A percentile compares a stretch with the other conserved stretches of the same genome.
Evolutionary conservation across 1,139 yeast species (phyloP).

Genomic region (Hanseniaspora gamundiae): DNA sequence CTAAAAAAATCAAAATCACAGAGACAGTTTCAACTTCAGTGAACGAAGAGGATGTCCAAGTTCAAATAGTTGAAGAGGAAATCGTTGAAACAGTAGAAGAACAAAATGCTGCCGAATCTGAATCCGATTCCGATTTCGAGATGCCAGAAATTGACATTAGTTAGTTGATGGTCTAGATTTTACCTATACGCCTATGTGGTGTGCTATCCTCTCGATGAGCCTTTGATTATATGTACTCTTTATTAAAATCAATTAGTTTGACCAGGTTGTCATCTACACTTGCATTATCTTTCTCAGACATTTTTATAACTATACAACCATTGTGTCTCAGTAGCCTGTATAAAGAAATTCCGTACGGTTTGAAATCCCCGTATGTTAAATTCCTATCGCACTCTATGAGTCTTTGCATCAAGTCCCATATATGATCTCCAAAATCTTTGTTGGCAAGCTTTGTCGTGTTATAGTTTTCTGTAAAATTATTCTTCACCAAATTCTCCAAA

Average conservation of each 20-base stretch:
- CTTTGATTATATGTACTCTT: neutral
- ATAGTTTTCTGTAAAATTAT: constrained; percentile 1
- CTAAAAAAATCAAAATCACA: constrained; percentile 11
- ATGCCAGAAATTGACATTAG: constrained; percentile 17
- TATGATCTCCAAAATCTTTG: neutral
- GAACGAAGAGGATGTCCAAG: constrained; percentile 2
- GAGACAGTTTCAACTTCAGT: constrained; percentile 9
- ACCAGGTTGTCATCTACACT: neutral
- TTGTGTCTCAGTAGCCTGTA: neutral
- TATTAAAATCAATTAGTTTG: neutral
- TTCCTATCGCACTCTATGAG: neutral
- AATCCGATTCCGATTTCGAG: constrained; percentile 38
- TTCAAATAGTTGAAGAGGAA: constrained; percentile 14
- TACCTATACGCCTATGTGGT: neutral
- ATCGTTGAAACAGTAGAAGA: constrained; percentile 20
- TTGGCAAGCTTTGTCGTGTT: neutral
- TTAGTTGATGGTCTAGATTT: neutral
- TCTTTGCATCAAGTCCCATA: neutral
- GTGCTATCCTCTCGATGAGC: too few relatives aligned
- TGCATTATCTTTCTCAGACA: neutral
- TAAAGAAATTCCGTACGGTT: neutral
- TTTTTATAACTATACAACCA: neutral
- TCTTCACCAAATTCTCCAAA: constrained; percentile 8
- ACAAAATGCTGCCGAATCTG: constrained; percentile 24
- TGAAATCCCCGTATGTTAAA: neutral